These are phyloP conservation scores for Oryza glumipatula DNA, from an alignment of 176 grass and related monocot genomes.

Conservation along the genomic window DNA sequence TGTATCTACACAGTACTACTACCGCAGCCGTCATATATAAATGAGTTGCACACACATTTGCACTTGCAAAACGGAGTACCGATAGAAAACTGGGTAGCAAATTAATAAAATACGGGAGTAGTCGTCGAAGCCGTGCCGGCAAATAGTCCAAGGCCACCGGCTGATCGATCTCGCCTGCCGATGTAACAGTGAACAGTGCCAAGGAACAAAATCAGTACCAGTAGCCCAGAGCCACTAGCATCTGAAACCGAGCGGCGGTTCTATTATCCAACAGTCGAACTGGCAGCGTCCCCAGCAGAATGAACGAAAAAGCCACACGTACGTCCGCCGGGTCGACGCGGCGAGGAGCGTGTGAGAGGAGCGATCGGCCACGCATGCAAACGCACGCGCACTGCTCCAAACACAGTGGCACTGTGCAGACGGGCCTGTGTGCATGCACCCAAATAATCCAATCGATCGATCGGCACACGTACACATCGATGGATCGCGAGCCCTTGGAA, in stretches of 20 bases:
- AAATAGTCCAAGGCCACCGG: neutral
- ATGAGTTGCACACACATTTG: neutral
- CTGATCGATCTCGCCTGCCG: neutral
- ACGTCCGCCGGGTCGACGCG: neutral
- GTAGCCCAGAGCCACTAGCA: neutral
- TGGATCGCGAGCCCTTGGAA: neutral
- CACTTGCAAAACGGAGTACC: too few species aligned
- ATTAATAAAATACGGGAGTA: neutral
- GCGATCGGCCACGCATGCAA: neutral
- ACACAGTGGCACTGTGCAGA: neutral
- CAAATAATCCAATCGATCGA: neutral
- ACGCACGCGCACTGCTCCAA: neutral
- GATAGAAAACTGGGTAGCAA: neutral
- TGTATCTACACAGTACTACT: neutral
- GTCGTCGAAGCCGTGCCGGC: neutral
- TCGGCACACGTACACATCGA: neutral
- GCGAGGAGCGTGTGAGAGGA: neutral
- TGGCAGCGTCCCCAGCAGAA: neutral
- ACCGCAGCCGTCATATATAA: neutral
- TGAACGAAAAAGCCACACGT: neutral
- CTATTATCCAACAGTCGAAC: neutral
- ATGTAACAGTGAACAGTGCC: constrained; percentile 11
- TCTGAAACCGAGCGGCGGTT: neutral
- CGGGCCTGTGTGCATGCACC: constrained; percentile 23
- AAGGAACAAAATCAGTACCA: neutral